A percentile compares a stretch with the other conserved stretches of the same genome.
These are phyloP conservation scores for Fusarium pininemorale DNA, from an alignment of 2,329 filamentous ascomycete genomes.

Conservation along the genomic window DNA sequence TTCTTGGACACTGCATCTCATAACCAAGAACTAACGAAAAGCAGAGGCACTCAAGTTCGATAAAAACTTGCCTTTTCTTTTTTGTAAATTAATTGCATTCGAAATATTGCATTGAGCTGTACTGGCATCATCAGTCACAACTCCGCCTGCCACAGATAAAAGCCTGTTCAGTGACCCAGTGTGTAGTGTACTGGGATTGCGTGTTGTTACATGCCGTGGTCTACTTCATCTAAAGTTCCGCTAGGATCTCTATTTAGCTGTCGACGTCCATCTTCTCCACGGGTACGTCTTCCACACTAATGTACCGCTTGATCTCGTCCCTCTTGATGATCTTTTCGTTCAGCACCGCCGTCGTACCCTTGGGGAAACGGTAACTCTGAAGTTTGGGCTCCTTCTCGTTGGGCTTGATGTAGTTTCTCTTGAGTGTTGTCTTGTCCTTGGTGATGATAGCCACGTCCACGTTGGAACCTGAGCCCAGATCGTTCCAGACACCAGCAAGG, in stretches of 20 bases:
- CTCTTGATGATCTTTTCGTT: conserved; percentile 97
- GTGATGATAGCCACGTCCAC: conserved; percentile 98
- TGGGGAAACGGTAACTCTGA: conserved; percentile 89
- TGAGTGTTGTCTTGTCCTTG: conserved; percentile 89
- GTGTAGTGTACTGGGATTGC: conserved; percentile 30
- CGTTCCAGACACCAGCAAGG: conserved; percentile 97
- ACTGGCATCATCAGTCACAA: conserved; percentile 6
- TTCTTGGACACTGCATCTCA: conserved; percentile 25
- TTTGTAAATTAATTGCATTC: conserved; percentile 5
- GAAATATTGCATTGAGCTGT: conserved; percentile 15
- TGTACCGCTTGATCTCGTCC: conserved; percentile 92
- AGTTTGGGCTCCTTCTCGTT: conserved; percentile 93
- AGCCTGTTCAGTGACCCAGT: conserved; percentile 27
- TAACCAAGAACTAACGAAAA: conserved; percentile 8
- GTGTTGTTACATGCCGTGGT: conserved; percentile 41
- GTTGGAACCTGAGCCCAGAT: conserved; percentile 95
- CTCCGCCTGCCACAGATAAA: background rate
- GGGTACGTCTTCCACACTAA: conserved; percentile 87
- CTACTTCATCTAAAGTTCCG: conserved; percentile 22
- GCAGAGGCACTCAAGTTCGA: background rate
- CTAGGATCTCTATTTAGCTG: conserved; percentile 50
- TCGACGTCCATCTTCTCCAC: conserved; percentile 76
- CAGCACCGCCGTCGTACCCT: conserved; percentile 93
- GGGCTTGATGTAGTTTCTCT: conserved; percentile 92
- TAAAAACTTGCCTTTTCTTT: background rate